These are phyloP conservation scores for Pulveroboletus frians DNA, from an alignment of 768 basidiomycete species.

Conservation along the genomic window DNA sequence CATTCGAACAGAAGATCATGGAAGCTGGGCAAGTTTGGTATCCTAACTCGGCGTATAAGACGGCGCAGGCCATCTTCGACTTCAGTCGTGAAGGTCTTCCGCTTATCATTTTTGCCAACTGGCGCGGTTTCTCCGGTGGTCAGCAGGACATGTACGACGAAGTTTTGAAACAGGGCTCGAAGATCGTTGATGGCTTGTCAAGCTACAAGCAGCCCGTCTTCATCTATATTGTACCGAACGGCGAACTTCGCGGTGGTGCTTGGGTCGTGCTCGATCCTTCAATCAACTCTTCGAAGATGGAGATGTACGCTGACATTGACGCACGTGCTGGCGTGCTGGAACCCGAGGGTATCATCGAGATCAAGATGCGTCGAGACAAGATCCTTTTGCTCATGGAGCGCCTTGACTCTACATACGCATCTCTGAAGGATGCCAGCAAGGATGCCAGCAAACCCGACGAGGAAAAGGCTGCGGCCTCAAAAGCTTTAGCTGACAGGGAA, in stretches of 20 bases:
- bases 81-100: conserved; percentile 96
- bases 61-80: conserved; percentile 98
- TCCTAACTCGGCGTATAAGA: conserved; percentile 99
- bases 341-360: conserved; percentile 95
- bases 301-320: conserved; percentile 98
- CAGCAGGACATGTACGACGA: conserved; percentile 99
- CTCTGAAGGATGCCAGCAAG: conserved; percentile 75
- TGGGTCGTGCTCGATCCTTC: conserved; percentile 99
- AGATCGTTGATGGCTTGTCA: conserved; percentile 97
- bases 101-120: conserved; percentile 98
- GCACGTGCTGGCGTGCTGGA: conserved; percentile 95
- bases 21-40: conserved; percentile 99
- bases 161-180: conserved; percentile 93
- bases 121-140: conserved; percentile 99
- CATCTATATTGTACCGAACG: conserved; percentile 97
- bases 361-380: conserved; percentile 96
- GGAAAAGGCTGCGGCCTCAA: conserved; percentile 64
- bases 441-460: conserved; percentile 68
- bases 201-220: conserved; percentile 97
- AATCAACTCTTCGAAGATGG: conserved; percentile 96
- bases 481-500: conserved; percentile 72
- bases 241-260: conserved; percentile 96
- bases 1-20: conserved; percentile 97
- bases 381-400: conserved; percentile 88
- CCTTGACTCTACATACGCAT: conserved; percentile 77